phyloP scores from a whole-genome alignment of 805 yeast species.

The Candida morakotiae region DNA sequence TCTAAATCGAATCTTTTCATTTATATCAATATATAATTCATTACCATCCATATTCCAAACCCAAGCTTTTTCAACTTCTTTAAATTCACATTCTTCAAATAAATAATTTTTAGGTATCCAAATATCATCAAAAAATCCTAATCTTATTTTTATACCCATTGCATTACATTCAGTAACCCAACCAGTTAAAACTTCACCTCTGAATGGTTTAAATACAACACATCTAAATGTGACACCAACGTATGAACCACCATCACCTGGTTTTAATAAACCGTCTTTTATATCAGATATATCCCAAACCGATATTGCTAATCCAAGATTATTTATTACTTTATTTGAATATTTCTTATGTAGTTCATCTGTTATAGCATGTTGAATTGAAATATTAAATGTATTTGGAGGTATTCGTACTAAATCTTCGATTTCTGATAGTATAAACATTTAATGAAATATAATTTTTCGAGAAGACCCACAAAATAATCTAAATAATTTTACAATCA shows the following conservation, averaged over 20 bases:
- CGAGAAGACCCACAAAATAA: background rate
- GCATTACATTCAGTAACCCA: conserved; percentile 86
- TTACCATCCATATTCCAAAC: conserved; percentile 82
- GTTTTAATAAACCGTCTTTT: conserved; percentile 84
- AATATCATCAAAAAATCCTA: conserved; percentile 90
- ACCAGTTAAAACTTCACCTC: conserved; percentile 89
- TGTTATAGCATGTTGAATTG: conserved; percentile 66
- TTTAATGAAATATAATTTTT: conserved; percentile 18
- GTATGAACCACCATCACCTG: conserved; percentile 91
- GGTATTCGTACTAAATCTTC: conserved; percentile 85
- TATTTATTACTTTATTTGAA: conserved; percentile 79
- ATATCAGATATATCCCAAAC: conserved; percentile 80
- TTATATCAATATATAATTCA: conserved; percentile 77
- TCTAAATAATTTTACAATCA: no score
- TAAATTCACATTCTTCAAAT: conserved; percentile 71
- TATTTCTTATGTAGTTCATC: conserved; percentile 82
- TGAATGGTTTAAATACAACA: conserved; percentile 87
- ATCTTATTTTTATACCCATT: conserved; percentile 80
- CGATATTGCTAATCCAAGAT: conserved; percentile 78
- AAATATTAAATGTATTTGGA: conserved; percentile 75
- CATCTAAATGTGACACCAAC: conserved; percentile 72
- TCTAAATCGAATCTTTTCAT: conserved; percentile 88
- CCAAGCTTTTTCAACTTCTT: conserved; percentile 87
- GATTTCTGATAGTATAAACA: conserved; percentile 82
- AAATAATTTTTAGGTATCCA: conserved; percentile 80